phyloP scores from a whole-genome alignment of 345 rosid genomes.

The Excoecaria cochinchinensis region DNA sequence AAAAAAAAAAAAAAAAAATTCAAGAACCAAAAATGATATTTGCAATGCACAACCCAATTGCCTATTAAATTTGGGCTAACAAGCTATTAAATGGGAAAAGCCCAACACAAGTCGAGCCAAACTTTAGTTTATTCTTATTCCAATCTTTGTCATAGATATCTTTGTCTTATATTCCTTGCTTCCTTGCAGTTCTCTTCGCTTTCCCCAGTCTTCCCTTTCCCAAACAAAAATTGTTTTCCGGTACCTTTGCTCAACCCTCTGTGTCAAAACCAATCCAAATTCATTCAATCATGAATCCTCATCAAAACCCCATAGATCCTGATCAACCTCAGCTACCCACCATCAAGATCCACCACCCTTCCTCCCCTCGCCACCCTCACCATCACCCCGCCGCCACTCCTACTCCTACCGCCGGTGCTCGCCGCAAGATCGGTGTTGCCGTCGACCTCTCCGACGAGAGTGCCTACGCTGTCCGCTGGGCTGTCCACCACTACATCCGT shows the following conservation, averaged over 20 bases:
- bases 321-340: conserved; percentile 52
- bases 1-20: too few relatives aligned
- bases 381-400: conserved; percentile 41
- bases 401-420: conserved; percentile 82
- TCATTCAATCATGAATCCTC: conserved; percentile 10
- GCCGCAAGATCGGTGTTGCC: conserved; percentile 88
- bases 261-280: neutral
- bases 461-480: conserved; percentile 87
- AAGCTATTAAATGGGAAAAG: too few relatives aligned
- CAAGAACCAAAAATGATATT: too few relatives aligned
- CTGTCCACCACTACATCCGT: conserved; percentile 81
- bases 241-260: neutral
- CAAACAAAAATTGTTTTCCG: neutral
- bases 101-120: too few relatives aligned
- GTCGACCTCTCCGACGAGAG: conserved; percentile 88
- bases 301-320: conserved; percentile 35
- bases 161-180: neutral
- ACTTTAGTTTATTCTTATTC: neutral
- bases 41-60: too few relatives aligned
- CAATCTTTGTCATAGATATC: neutral
- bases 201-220: neutral
- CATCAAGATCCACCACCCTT: conserved; percentile 35
- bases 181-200: neutral
- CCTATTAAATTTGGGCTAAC: too few relatives aligned
- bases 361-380: conserved; percentile 25